phyloP scores from a whole-genome alignment of 176 grass and related monocot species.

The Themeda triandra region DNA sequence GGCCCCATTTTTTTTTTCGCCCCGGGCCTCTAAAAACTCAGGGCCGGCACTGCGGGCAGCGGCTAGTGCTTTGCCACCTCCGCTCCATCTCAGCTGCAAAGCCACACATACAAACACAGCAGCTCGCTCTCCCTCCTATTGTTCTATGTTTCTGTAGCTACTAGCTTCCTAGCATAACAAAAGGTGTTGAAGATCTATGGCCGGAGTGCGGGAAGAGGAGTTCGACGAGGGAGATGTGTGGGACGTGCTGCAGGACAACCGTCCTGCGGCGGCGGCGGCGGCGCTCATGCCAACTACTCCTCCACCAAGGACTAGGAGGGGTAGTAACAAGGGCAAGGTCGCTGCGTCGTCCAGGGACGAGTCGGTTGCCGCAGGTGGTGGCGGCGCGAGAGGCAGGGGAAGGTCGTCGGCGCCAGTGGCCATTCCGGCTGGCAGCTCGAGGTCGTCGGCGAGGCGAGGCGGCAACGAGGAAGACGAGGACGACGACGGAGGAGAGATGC shows the following conservation, averaged over 20 bases:
- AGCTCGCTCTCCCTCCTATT: not conserved
- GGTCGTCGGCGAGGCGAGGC: not conserved
- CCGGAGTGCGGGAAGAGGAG: conserved; percentile 33
- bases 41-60: no score
- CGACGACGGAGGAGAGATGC: not conserved
- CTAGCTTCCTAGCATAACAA: not conserved
- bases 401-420: conserved; percentile 32
- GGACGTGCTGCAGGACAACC: conserved; percentile 30
- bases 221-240: conserved; percentile 50
- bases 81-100: not conserved
- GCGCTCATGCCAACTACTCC: not conserved
- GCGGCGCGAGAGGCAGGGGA: not conserved
- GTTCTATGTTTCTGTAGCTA: not conserved
- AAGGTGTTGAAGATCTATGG: not conserved
- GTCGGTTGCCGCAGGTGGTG: not conserved
- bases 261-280: not conserved
- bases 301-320: not conserved
- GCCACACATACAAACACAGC: not conserved
- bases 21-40: no score
- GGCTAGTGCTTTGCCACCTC: not conserved
- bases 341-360: not conserved
- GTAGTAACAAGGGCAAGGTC: not conserved
- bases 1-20: no score
- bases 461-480: not conserved
- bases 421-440: conserved; percentile 12